Conservation (phyloP, 495 filamentous ascomycete species). For the Aspergillus taichungensis region DNA sequence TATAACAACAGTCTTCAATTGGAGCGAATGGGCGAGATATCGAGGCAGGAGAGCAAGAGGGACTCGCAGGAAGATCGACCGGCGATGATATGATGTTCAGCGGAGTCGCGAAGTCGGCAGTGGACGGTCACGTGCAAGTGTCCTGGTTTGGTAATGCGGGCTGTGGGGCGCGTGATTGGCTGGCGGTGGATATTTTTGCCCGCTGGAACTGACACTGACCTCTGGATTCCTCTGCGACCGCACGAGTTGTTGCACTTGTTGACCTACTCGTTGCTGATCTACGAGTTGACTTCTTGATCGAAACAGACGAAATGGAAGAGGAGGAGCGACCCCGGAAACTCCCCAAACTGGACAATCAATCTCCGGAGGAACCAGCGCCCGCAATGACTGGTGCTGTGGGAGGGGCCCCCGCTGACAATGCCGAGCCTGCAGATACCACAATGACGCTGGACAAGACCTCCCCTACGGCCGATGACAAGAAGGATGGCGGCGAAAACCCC, state of each 20-base stretch:
- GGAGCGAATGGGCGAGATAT: slow-evolving; percentile 8
- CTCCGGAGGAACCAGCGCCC: slow-evolving; percentile 14
- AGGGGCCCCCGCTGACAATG: slow-evolving; percentile 6
- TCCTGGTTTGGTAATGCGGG: slow-evolving; percentile 27
- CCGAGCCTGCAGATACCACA: slow-evolving; percentile 1
- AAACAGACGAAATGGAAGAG: slow-evolving; percentile 35
- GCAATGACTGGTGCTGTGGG: slow-evolving; percentile 28
- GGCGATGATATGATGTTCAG: slow-evolving; percentile 11
- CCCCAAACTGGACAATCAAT: slow-evolving; percentile 32
- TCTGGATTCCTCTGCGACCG: too few species aligned
- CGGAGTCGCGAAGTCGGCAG: slow-evolving; percentile 27
- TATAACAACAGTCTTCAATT: slow-evolving; percentile 10
- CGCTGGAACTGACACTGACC: neutral
- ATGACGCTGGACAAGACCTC: slow-evolving; percentile 3
- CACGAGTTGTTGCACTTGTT: slow-evolving; percentile 14
- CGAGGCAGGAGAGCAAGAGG: slow-evolving; percentile 26
- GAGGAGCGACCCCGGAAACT: slow-evolving; percentile 47
- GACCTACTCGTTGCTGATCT: neutral
- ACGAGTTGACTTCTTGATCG: slow-evolving; percentile 7
- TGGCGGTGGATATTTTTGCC: slow-evolving; percentile 3
- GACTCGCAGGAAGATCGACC: slow-evolving; percentile 1
- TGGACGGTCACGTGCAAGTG: slow-evolving; percentile 23
- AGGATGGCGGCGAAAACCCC: slow-evolving; percentile 7
- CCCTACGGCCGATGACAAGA: neutral
- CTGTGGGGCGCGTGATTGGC: slow-evolving; percentile 24